Conservation (phyloP, 352 stramenopile species). For the Globisporangium okanoganense region DNA sequence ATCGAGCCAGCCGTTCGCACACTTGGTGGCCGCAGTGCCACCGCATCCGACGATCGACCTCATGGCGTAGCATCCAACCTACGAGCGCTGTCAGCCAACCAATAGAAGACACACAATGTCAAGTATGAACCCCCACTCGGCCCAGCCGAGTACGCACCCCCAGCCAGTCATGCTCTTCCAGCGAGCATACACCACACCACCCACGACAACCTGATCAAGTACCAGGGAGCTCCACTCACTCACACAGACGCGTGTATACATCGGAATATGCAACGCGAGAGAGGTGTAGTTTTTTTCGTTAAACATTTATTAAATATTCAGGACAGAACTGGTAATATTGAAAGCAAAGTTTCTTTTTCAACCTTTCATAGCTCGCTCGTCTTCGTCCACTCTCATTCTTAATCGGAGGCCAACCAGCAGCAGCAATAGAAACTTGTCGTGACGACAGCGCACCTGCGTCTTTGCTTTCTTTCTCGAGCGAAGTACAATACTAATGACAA, state of each 20-base stretch:
- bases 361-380: neutral
- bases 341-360: neutral
- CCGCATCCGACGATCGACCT: constrained; percentile 12
- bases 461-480: too few relatives aligned
- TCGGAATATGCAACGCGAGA: constrained; percentile 7
- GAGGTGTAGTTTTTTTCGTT: neutral
- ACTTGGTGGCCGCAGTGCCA: constrained; percentile 1
- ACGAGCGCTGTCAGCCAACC: neutral
- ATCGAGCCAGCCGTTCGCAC: constrained; percentile 11
- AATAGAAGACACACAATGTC: neutral
- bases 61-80: constrained; percentile 9
- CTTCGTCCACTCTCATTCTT: too few relatives aligned
- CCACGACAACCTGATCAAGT: neutral
- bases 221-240: neutral
- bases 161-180: neutral
- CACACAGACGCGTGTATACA: neutral
- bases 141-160: neutral
- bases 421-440: too few relatives aligned
- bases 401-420: too few relatives aligned
- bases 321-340: neutral
- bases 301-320: neutral
- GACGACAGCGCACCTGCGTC: too few relatives aligned
- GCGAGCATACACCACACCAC: neutral
- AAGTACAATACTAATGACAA: too few relatives aligned
- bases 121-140: neutral